phyloP scores from a whole-genome alignment of 768 basidiomycete genomes.

The Trametes maxima region DNA sequence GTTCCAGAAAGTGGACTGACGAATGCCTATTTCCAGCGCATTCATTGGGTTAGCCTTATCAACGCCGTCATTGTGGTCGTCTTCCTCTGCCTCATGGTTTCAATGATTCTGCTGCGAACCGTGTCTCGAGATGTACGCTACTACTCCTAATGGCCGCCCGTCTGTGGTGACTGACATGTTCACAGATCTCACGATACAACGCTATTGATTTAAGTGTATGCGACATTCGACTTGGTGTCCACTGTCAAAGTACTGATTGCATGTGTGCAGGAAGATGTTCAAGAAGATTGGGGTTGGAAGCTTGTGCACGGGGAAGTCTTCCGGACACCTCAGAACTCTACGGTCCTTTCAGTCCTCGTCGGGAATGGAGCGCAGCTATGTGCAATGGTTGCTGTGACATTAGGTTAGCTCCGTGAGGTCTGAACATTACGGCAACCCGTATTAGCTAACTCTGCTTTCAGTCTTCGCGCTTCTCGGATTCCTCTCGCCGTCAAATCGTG shows the following conservation, averaged over 20 bases:
- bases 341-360: conserved; percentile 81
- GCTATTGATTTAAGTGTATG: conserved; percentile 86
- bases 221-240: neutral
- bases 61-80: conserved; percentile 91
- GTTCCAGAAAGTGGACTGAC: neutral
- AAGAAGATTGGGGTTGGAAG: conserved; percentile 99
- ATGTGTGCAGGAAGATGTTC: conserved; percentile 77
- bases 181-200: conserved; percentile 91
- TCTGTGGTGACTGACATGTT: neutral
- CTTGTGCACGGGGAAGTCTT: conserved; percentile 97
- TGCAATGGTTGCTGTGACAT: conserved; percentile 85
- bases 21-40: conserved; percentile 42
- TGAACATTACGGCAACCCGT: neutral
- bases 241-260: conserved; percentile 4
- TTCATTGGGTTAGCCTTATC: conserved; percentile 95
- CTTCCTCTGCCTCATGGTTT: conserved; percentile 93
- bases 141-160: neutral
- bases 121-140: conserved; percentile 82
- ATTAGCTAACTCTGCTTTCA: conserved; percentile 31
- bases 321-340: conserved; percentile 74
- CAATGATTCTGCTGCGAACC: conserved; percentile 83
- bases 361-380: conserved; percentile 88
- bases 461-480: conserved; percentile 93
- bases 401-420: conserved; percentile 51
- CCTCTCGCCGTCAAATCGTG: conserved; percentile 93